These are phyloP conservation scores for Metroxylon sagu DNA, from an alignment of 176 grass and related monocot genomes.

Conservation along the genomic window DNA sequence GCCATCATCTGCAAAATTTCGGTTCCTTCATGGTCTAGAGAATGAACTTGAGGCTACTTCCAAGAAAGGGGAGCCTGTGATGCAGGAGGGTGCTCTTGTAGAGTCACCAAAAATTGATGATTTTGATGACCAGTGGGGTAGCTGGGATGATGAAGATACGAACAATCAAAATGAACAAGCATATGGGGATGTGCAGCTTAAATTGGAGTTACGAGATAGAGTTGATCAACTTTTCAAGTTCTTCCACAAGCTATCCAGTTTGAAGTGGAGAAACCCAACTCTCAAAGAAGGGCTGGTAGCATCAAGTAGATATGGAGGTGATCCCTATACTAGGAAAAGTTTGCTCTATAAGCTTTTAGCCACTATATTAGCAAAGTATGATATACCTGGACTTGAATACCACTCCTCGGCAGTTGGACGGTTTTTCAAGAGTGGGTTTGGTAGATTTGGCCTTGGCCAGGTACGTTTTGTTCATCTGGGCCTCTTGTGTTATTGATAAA, in stretches of 20 bases:
- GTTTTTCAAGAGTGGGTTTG: constrained; percentile 86
- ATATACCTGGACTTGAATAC: constrained; percentile 74
- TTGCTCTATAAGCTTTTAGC: constrained; percentile 88
- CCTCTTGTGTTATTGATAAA: not conserved
- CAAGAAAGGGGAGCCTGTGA: constrained; percentile 28
- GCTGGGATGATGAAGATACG: constrained; percentile 74
- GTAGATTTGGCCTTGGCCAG: constrained; percentile 94
- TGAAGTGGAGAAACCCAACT: constrained; percentile 57
- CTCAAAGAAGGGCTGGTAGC: constrained; percentile 57
- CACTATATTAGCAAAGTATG: constrained; percentile 51
- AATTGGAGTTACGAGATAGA: constrained; percentile 83
- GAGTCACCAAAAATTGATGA: constrained; percentile 49
- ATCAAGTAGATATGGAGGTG: constrained; percentile 64
- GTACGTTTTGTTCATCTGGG: constrained; percentile 27
- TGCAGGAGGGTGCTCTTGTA: constrained; percentile 29
- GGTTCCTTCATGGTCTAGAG: constrained; percentile 62
- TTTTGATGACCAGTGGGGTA: constrained; percentile 94
- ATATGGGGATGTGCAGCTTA: constrained; percentile 74
- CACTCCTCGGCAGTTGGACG: constrained; percentile 87
- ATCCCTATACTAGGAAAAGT: constrained; percentile 60
- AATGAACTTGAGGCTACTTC: constrained; percentile 62
- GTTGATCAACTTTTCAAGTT: constrained; percentile 88
- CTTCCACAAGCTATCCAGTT: constrained; percentile 73
- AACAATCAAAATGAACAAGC: constrained; percentile 56
- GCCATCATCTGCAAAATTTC: constrained; percentile 60